A percentile compares a stretch with the other conserved stretches of the same genome.
Conservation (phyloP, 768 basidiomycete species). For the Leucocoprinus leucothites region DNA sequence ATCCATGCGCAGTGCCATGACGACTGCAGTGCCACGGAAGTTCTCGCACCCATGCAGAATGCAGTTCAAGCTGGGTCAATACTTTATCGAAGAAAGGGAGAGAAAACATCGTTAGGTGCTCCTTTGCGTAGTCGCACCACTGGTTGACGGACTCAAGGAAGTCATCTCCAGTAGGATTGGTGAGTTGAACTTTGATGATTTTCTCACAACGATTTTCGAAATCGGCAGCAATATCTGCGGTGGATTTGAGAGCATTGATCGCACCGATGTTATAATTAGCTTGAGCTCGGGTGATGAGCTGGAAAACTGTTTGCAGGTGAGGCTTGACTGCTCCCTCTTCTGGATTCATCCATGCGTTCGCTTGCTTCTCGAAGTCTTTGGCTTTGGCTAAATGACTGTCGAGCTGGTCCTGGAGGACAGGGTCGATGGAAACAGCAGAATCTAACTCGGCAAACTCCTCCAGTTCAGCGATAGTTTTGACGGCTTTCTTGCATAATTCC, state of each 20-base stretch:
- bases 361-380: constrained; percentile 77
- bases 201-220: constrained; percentile 74
- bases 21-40: constrained; percentile 78
- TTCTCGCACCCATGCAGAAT: constrained; percentile 69
- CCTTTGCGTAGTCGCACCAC: constrained; percentile 71
- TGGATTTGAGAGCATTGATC: constrained; percentile 62
- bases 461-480: constrained; percentile 75
- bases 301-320: constrained; percentile 63
- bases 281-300: constrained; percentile 67
- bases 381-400: constrained; percentile 65
- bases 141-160: constrained; percentile 69
- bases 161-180: constrained; percentile 49
- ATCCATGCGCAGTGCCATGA: constrained; percentile 62
- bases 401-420: constrained; percentile 61
- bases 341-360: constrained; percentile 63
- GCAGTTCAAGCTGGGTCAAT: constrained; percentile 61
- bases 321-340: constrained; percentile 56
- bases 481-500: constrained; percentile 59
- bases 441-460: constrained; percentile 70
- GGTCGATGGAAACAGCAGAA: constrained; percentile 65
- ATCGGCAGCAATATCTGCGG: constrained; percentile 74
- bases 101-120: constrained; percentile 70
- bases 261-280: constrained; percentile 74
- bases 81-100: constrained; percentile 73
- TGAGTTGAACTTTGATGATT: constrained; percentile 62